phyloP scores from a whole-genome alignment of 441 rosid genomes.

The Pelargonium fulgidum region DNA sequence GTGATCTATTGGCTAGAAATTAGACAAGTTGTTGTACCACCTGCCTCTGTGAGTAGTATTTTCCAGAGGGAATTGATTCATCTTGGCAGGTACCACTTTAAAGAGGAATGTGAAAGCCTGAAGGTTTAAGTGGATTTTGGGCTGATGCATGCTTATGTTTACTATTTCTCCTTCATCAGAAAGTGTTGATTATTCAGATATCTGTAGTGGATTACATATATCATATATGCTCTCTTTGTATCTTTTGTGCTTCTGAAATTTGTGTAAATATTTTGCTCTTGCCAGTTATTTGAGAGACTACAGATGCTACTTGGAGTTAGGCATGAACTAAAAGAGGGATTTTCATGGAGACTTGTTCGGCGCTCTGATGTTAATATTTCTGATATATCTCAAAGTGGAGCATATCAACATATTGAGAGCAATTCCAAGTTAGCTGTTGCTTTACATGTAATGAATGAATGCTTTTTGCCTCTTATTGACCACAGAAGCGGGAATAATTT shows the following conservation, averaged over 20 bases:
- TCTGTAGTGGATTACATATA: too few species aligned
- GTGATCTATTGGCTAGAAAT: too few species aligned
- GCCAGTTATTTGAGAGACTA: conserved; percentile 54
- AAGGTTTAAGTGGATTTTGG: too few species aligned
- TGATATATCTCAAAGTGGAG: conserved; percentile 44
- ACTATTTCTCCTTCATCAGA: too few species aligned
- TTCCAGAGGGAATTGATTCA: too few species aligned
- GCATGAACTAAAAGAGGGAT: conserved; percentile 73
- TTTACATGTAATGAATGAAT: conserved; percentile 79
- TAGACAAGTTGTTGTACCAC: too few species aligned
- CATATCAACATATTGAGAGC: conserved; percentile 52
- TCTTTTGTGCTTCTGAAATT: neutral
- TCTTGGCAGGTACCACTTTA: too few species aligned
- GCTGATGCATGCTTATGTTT: too few species aligned
- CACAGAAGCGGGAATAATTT: conserved; percentile 79
- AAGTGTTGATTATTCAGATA: neutral
- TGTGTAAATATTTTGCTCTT: conserved; percentile 5
- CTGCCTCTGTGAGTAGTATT: too few species aligned
- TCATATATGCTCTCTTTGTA: neutral
- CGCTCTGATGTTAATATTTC: conserved; percentile 48
- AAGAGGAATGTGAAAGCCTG: too few species aligned
- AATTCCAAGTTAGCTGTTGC: conserved; percentile 92
- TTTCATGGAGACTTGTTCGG: conserved; percentile 70
- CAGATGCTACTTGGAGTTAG: conserved; percentile 68
- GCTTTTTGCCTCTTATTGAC: conserved; percentile 79